Percentiles rank a stretch among this genome's conserved stretches.
Evolutionary conservation across 2,329 filamentous ascomycete species (phyloP).

Genomic region (Penicillium olsonii): DNA sequence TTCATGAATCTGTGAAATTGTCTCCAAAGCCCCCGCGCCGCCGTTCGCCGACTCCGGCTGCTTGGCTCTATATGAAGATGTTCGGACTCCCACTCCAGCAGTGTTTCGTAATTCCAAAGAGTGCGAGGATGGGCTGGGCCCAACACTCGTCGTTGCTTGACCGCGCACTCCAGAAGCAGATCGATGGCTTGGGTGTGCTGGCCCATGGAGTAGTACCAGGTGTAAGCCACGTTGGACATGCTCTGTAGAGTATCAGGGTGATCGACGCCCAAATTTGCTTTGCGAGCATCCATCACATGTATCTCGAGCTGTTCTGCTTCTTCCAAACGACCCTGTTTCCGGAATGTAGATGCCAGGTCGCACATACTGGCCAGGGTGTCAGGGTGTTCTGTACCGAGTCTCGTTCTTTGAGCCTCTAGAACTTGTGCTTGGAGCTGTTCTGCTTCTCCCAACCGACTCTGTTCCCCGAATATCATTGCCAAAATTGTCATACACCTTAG

Average conservation of each 20-base stretch:
- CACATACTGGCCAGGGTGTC: not conserved
- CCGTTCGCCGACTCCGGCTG: too few relatives aligned
- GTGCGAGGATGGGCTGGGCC: too few relatives aligned
- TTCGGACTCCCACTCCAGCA: too few relatives aligned
- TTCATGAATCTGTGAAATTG: too few relatives aligned
- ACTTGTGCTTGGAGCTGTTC: not conserved
- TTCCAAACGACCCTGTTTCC: not conserved
- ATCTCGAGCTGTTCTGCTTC: not conserved
- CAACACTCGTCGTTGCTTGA: too few relatives aligned
- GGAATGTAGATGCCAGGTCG: not conserved
- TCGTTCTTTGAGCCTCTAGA: not conserved
- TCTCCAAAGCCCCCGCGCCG: too few relatives aligned
- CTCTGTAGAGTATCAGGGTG: slow-evolving; percentile 10
- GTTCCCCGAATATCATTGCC: not conserved
- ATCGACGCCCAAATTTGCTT: not conserved
- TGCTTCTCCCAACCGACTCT: not conserved
- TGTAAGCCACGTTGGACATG: too few relatives aligned
- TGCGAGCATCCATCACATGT: not conserved
- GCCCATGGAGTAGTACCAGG: too few relatives aligned
- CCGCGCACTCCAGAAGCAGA: too few relatives aligned
- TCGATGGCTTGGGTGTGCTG: too few relatives aligned
- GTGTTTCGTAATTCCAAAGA: too few relatives aligned
- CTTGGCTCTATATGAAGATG: too few relatives aligned
- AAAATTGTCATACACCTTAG: not conserved
- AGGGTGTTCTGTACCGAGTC: not conserved